Evolutionary conservation across 306 rosid species (phyloP), one percentile per base, ranked within the genome.

Genomic region (Urtica urens): DNA sequence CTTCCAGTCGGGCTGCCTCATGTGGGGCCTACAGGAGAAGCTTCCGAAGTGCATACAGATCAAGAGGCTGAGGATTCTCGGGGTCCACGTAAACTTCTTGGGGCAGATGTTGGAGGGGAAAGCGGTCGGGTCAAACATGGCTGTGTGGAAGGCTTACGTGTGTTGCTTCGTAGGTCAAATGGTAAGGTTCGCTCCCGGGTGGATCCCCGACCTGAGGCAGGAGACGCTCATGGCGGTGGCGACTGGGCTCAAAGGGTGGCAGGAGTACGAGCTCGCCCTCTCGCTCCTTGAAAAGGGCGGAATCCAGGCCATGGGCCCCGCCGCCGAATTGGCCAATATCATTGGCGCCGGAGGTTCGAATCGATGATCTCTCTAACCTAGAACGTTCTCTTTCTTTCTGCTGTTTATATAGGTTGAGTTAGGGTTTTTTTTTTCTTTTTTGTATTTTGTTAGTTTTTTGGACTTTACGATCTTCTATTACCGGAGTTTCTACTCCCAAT

Each of bases 211-310:
- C 39, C 72, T 84, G 74, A 66, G 72, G 63, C 45, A 65, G 62
- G 67, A 75, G 52, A 75, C 79, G 4, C 38, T 75, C 73, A 67
- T 65, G 70, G 78, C 65, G 52, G 63, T 84, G 58, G 78, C 81
- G 2, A 23, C 46, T 0, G 86, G 78, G 24, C 63, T 84, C 61
- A 62, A 72, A 52, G 70, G 77, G 42, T 80, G 83, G 94, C 58
- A 70, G 38, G 92, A 80, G 43, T 58, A 60, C 45, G 92, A 84
- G 68, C 72, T 80, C 5, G 92, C 92, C 57, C 52, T 80, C 29
- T 66, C 77, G 51, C 71, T 80, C n/a, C 70, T 84, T 5, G 83
- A 75, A 57, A 72, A 72, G 74, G 86, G 92, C 1, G 86, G 94
- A n/a, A 20, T 57, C 12, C 70, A 67, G 9, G 86, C 86, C 27